These are phyloP conservation scores for Mortierella sp. DNA, from an alignment of 371 early-diverging fungal genomes.

Conservation along the genomic window DNA sequence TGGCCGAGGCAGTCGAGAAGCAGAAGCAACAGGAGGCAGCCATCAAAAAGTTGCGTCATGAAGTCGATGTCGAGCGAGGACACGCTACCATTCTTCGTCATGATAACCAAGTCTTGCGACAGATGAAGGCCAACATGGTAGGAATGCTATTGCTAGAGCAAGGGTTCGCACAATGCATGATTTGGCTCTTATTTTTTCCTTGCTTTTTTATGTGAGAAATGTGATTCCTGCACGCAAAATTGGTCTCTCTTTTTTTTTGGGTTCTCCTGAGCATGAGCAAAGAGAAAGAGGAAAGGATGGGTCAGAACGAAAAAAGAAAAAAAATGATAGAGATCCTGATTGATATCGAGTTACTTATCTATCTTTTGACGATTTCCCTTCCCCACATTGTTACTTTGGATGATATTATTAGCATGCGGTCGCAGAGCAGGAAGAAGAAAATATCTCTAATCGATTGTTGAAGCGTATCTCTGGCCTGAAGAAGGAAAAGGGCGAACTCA, in stretches of 20 bases:
- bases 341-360: constrained; percentile 5
- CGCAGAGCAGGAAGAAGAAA: constrained; percentile 82
- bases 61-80: constrained; percentile 79
- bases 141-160: not conserved
- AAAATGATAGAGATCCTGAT: not conserved
- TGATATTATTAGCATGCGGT: constrained; percentile 64
- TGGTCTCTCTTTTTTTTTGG: constrained; percentile 15
- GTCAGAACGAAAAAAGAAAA: not conserved
- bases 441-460: constrained; percentile 75
- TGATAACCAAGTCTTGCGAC: constrained; percentile 73
- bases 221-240: not conserved
- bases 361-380: not conserved
- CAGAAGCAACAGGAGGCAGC: constrained; percentile 61
- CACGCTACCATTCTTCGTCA: constrained; percentile 77
- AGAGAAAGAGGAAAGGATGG: not conserved
- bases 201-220: not conserved
- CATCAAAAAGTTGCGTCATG: constrained; percentile 73
- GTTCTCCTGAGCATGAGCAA: not conserved
- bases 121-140: constrained; percentile 78
- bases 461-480: constrained; percentile 78
- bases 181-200: not conserved
- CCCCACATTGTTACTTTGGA: not conserved
- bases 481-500: constrained; percentile 78
- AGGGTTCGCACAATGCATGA: not conserved
- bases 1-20: constrained; percentile 61